Evolutionary conservation across 345 rosid genomes (phyloP).

Genomic region (Psidium guajava): DNA sequence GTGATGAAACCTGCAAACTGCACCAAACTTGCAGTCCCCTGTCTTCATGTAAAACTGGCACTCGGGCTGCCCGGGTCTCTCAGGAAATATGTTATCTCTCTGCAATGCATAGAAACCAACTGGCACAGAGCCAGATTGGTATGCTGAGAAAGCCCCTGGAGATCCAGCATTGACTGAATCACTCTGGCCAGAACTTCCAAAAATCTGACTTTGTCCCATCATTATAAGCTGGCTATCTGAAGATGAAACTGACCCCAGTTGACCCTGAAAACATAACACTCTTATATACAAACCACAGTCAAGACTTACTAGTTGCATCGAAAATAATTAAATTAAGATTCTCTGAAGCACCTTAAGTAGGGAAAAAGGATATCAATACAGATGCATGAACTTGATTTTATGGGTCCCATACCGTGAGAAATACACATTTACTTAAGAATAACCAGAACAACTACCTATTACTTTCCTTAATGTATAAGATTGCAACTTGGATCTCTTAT

Average conservation of each 20-base stretch:
- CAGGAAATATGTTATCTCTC: constrained; percentile 82
- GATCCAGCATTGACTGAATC: constrained; percentile 49
- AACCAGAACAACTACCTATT: not conserved
- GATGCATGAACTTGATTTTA: not conserved
- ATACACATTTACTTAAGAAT: not conserved
- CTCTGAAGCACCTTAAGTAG: not conserved
- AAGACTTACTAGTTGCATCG: not conserved
- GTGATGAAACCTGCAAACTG: constrained; percentile 92
- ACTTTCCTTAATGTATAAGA: not conserved
- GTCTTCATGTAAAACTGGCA: constrained; percentile 98
- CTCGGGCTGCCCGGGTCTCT: constrained; percentile 94
- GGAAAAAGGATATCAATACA: not conserved
- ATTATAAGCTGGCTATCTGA: constrained; percentile 57
- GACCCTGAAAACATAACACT: constrained; percentile 44
- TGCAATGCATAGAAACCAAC: constrained; percentile 70
- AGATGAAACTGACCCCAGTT: constrained; percentile 75
- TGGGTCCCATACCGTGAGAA: not conserved
- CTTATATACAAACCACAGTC: constrained; percentile 3
- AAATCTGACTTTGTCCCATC: constrained; percentile 40
- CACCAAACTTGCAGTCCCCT: constrained; percentile 96
- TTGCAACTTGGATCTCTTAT: not conserved
- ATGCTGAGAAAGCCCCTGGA: constrained; percentile 49
- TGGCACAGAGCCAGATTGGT: constrained; percentile 53
- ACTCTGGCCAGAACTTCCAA: constrained; percentile 49
- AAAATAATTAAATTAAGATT: not conserved